A percentile compares a stretch with the other conserved stretches of the same genome.
Evolutionary conservation across 2,329 filamentous ascomycete genomes (phyloP).

Genomic region (Trichoderma endophyticum): DNA sequence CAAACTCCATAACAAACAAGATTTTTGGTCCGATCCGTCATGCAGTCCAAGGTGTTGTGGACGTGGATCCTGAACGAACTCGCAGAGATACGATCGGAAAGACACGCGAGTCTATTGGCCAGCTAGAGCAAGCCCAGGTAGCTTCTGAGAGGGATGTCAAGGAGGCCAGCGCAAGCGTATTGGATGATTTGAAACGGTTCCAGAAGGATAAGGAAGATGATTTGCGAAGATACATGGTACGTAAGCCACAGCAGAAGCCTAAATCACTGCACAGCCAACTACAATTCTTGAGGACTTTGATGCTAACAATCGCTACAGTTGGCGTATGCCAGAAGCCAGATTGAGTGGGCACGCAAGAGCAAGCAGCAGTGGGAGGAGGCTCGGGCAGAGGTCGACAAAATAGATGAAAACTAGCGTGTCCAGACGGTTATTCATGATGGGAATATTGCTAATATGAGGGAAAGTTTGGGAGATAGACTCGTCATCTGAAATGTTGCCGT

Average conservation of each 20-base stretch:
- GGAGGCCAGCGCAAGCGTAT: constrained; percentile 82
- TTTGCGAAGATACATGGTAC: constrained; percentile 89
- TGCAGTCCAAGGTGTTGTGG: constrained; percentile 92
- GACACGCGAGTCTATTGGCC: constrained; percentile 79
- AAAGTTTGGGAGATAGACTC: background rate
- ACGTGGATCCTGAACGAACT: constrained; percentile 91
- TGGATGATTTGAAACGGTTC: constrained; percentile 89
- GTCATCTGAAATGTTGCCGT: background rate
- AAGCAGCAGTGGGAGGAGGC: constrained; percentile 92
- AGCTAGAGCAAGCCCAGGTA: constrained; percentile 87
- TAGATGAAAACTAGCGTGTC: constrained; percentile 56
- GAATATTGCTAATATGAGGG: background rate
- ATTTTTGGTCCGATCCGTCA: constrained; percentile 95
- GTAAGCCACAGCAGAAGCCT: constrained; percentile 30
- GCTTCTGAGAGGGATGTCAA: constrained; percentile 89
- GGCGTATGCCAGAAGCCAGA: constrained; percentile 86
- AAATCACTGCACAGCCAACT: background rate
- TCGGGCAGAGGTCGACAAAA: constrained; percentile 81
- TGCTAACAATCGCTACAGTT: constrained; percentile 53
- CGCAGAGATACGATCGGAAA: constrained; percentile 92
- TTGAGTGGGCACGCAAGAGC: constrained; percentile 89
- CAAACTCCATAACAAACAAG: constrained; percentile 88
- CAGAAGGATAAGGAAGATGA: constrained; percentile 96
- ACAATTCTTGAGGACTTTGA: background rate
- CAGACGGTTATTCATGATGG: background rate